Base-by-base conservation (phyloP, 352 stramenopile genomes). In the Phytophthora cryptogea region DNA sequence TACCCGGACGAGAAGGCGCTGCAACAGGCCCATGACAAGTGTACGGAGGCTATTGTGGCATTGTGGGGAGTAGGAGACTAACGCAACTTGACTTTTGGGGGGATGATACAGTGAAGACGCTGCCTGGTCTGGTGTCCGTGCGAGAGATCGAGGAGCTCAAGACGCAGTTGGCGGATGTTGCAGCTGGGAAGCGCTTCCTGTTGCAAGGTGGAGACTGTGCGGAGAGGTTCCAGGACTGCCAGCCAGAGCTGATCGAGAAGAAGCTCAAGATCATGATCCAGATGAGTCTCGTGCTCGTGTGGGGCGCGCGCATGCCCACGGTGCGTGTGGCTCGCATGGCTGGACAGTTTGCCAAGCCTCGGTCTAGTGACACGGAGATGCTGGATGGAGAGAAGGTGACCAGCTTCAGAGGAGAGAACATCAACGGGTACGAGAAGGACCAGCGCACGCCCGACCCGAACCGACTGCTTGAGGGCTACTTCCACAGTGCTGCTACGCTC, bases 181-280 rank as follows among this genome's bases (percentile, higher is more conserved):
- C 94, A 17, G 86, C 92, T 52, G 97, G 97, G 42, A 97, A 99
- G 72, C 94, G 96, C 54, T 99, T 99, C 72, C 70, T 99, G 43
- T 78, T 99, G 53, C 98, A 99, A 81, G 97, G 97, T 40, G 97
- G 97, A 13, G 97, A 99, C 83, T 99, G 97, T 75, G 97, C 97
- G 42, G 97, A 99, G 81, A 84, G 88, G 31, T 99, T 99, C 76
- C 87, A 97, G 57, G 91, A 97, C 59, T 97, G 87, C 63, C 80
- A 88, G 56, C 64, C 83, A 1, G 80, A 87, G 41, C 56, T 91
- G 31, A 96, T 96, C 61, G 87, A 94, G 72, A 94, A 96, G 75
- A 96, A 95, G 72, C 74, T 96, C 64, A 92, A 92, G 48, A 97
- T 99, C 63, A 94, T 99, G 73, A 89, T 96, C 65, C 86, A 99